Conservation (phyloP, 176 grass and related monocot species). For the barley (Hordeum vulgare) region DNA sequence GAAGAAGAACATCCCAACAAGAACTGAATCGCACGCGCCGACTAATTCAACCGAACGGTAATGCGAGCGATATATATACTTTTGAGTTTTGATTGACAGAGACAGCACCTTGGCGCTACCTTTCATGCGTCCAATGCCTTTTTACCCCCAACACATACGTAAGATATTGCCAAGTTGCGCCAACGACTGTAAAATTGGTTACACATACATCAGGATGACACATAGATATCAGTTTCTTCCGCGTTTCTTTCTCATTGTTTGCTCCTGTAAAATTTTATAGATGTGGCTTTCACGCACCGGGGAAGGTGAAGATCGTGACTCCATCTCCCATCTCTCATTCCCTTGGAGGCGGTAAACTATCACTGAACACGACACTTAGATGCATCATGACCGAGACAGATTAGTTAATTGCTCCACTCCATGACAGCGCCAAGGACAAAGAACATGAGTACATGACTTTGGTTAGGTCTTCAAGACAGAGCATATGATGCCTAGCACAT, state of each 20-base stretch:
- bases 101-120: neutral
- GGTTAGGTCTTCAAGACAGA: neutral
- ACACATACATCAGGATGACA: too few species aligned
- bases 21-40: neutral
- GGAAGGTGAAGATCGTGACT: neutral
- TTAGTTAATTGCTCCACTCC: neutral
- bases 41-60: too few species aligned
- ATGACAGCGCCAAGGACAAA: slow-evolving; percentile 31
- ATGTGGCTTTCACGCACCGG: neutral
- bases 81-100: neutral
- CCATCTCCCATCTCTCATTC: slow-evolving; percentile 11
- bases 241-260: slow-evolving; percentile 10
- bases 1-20: neutral
- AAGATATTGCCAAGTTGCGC: neutral
- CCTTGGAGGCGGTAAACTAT: neutral
- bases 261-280: slow-evolving; percentile 1
- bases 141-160: neutral
- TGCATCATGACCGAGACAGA: neutral
- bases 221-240: neutral
- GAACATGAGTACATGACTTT: slow-evolving; percentile 3
- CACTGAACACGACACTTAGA: neutral
- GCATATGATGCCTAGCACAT: neutral
- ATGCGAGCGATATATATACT: too few species aligned
- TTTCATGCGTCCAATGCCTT: neutral
- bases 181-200: neutral